Evolutionary conservation across 129 eudicot genomes (phyloP).

Genomic region (Mikania micrantha): DNA sequence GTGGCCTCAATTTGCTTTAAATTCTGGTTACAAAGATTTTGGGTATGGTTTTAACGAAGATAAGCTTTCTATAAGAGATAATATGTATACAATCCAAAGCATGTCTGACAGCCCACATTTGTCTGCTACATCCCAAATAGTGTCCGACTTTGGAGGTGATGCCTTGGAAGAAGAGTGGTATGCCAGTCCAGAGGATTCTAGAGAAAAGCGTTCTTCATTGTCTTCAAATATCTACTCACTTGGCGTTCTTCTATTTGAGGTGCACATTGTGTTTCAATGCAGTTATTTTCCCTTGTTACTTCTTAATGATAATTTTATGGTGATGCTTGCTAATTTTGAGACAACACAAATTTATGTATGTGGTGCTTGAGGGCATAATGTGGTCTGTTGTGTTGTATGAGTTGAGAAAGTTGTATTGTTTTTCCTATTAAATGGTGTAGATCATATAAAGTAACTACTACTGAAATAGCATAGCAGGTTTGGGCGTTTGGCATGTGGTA

Average conservation of each 20-base stretch:
- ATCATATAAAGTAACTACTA: not conserved
- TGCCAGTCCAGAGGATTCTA: conserved; percentile 69
- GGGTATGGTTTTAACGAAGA: conserved; percentile 28
- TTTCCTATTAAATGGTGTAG: not conserved
- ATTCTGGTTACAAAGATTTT: conserved; percentile 34
- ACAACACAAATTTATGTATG: conserved; percentile 14
- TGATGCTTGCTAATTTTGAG: conserved; percentile 1
- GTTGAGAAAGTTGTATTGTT: not conserved
- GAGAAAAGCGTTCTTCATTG: conserved; percentile 39
- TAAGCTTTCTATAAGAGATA: conserved; percentile 13
- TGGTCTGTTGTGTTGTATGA: not conserved
- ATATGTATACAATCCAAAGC: conserved; percentile 14
- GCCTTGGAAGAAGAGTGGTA: conserved; percentile 77
- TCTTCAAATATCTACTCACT: conserved; percentile 75
- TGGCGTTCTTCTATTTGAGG: conserved; percentile 93
- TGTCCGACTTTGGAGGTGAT: conserved; percentile 25
- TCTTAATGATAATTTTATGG: not conserved
- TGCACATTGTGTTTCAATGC: conserved; percentile 20
- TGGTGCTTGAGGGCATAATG: not conserved
- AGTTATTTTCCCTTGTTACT: not conserved
- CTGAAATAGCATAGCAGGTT: conserved; percentile 3
- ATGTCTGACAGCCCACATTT: conserved; percentile 13
- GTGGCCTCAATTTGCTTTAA: conserved; percentile 57
- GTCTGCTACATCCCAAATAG: conserved; percentile 25
- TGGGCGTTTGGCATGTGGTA: conserved; percentile 9